Evolutionary conservation across 306 rosid species (phyloP), one percentile per base, ranked within the genome.

Genomic region (Rosa persica): DNA sequence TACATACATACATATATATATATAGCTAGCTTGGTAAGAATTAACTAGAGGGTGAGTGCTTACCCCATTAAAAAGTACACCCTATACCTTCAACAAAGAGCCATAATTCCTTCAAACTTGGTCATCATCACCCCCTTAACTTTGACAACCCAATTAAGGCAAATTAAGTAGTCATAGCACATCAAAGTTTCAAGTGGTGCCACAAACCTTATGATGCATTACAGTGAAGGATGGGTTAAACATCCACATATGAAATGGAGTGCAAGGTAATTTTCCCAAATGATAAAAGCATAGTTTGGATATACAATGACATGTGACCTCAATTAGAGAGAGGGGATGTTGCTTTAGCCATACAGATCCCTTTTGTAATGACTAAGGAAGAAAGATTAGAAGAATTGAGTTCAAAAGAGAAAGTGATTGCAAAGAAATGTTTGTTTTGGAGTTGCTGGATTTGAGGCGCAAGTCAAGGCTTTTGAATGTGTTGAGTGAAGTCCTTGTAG

Each of bases 401-500:
- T 12, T 25, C 67, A 12, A 13, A 12, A 27, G 2, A 12, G 39
- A 36, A 49, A 10, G 34, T 38, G 67, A 73, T 47, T 16, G 38
- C 51, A 38, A 22, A 55, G 5, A 55, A 54, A 54, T 39, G 77
- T 12, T 54, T 55, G 51, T 64, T 73, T 15, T 25, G 12, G 40
- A 30, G 61, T 30, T 51, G 72, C 85, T 39, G 79, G 71, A 70
- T 83, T 74, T 64, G 44, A 61, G 85, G 85, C 89, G 83, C 77
- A 75, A 78, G 74, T 80, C 81, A 43, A 74, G 85, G 89, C 81
- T 78, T 39, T 78, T 83, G 81, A 80, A 58, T 70, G 79, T 76
- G 79, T 49, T 4, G 42, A 66, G 75, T 19, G 74, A 71, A 61
- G 76, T 60, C 66, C 27, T 60, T 39, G 76, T 68, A 62, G 67